Evolutionary conservation across 495 filamentous ascomycete species (phyloP).

Genomic region (Podospora appendiculata): DNA sequence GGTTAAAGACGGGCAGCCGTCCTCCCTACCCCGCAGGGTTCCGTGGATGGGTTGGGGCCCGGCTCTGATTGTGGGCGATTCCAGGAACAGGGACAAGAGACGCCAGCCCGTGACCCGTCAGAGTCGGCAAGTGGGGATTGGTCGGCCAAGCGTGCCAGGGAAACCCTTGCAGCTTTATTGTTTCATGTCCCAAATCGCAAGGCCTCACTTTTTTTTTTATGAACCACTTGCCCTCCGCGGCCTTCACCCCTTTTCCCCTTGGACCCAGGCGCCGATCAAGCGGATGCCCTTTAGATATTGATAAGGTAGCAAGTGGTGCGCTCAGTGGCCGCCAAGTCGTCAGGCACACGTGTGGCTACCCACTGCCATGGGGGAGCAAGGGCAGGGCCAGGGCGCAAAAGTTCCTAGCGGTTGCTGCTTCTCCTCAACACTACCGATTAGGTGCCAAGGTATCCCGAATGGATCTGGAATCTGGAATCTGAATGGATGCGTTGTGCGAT

Average conservation of each 20-base stretch:
- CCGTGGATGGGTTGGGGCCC: no score
- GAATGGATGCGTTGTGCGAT: no score
- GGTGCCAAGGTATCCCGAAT: no score
- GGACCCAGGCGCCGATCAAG: background rate
- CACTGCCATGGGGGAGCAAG: background rate
- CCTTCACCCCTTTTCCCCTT: no score
- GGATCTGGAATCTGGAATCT: no score
- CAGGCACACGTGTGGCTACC: no score
- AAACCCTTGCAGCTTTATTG: background rate
- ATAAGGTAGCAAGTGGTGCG: background rate
- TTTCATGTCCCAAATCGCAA: background rate
- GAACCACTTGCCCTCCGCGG: background rate
- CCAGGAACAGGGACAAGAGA: background rate
- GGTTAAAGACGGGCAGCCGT: background rate
- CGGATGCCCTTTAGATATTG: background rate
- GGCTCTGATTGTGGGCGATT: no score
- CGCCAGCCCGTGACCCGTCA: constrained; percentile 2
- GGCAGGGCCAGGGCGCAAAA: background rate
- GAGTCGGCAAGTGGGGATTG: background rate
- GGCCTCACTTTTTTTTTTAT: background rate
- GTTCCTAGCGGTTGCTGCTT: no score
- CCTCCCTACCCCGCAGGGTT: no score
- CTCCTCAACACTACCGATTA: no score
- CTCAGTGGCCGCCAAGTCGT: no score
- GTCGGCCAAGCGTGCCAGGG: background rate